Conservation (phyloP, 2,329 filamentous ascomycete genomes). For the Botryosphaeria dothidea region DNA sequence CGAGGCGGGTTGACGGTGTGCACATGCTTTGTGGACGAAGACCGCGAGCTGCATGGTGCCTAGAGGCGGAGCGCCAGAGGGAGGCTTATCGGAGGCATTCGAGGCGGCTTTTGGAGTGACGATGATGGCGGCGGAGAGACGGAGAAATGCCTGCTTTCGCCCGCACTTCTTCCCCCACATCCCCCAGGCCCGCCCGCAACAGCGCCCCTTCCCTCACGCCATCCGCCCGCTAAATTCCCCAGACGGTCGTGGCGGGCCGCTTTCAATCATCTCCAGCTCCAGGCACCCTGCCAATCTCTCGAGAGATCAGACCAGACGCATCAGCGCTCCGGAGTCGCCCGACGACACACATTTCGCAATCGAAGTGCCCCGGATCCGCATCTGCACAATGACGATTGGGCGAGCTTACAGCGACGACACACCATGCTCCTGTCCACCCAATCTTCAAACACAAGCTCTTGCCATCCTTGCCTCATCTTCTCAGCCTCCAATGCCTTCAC, state of each 20-base stretch:
- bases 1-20: slow-evolving; percentile 34
- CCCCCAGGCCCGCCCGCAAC: not conserved
- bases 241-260: not conserved
- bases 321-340: not conserved
- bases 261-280: too few relatives aligned
- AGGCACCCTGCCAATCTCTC: not conserved
- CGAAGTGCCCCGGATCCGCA: not conserved
- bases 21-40: slow-evolving; percentile 34
- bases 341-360: not conserved
- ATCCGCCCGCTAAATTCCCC: not conserved
- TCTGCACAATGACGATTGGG: slow-evolving; percentile 12
- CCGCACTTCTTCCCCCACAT: not conserved
- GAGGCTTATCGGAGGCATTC: slow-evolving; percentile 17
- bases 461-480: not conserved
- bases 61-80: slow-evolving; percentile 14
- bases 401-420: slow-evolving; percentile 1
- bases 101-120: slow-evolving; percentile 10
- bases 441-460: not conserved
- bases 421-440: not conserved
- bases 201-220: slow-evolving; percentile 1
- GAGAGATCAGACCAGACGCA: not conserved
- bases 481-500: not conserved
- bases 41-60: slow-evolving; percentile 16
- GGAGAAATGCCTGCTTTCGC: slow-evolving; percentile 14
- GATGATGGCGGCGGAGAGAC: slow-evolving; percentile 13